Conservation (phyloP, 768 basidiomycete genomes). For the Fibroporia radiculosa region DNA sequence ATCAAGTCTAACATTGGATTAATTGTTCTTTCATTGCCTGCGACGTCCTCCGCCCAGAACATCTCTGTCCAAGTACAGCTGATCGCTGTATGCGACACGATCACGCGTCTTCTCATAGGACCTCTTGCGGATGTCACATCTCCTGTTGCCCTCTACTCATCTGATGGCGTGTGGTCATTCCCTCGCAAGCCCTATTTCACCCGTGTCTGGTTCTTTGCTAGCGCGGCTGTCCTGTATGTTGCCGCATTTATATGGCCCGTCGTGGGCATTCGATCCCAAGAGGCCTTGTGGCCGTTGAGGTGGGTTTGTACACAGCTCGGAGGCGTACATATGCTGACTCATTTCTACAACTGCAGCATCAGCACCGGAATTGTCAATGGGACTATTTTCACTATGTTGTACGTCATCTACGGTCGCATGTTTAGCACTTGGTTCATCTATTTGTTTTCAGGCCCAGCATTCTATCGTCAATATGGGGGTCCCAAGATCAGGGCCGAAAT, state of each 20-base stretch:
- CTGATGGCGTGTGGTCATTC: slow-evolving; percentile 28
- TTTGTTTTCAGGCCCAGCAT: slow-evolving; percentile 58
- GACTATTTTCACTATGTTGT: slow-evolving; percentile 63
- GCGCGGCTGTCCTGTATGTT: slow-evolving; percentile 39
- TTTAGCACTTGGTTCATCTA: no score
- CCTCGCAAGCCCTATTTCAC: slow-evolving; percentile 49
- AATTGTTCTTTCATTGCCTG: slow-evolving; percentile 52
- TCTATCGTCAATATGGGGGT: slow-evolving; percentile 65
- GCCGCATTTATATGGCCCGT: slow-evolving; percentile 51
- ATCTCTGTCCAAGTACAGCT: slow-evolving; percentile 60
- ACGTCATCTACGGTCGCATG: no score
- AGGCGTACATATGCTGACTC: background rate
- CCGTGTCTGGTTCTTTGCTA: slow-evolving; percentile 51
- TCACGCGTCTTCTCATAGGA: slow-evolving; percentile 60
- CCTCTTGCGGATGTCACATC: slow-evolving; percentile 68
- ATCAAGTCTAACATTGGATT: slow-evolving; percentile 78
- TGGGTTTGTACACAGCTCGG: slow-evolving; percentile 18
- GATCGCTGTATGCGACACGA: slow-evolving; percentile 64
- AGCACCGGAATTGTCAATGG: slow-evolving; percentile 68
- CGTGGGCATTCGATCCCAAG: slow-evolving; percentile 37
- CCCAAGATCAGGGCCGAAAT: slow-evolving; percentile 63
- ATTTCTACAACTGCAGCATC: slow-evolving; percentile 31
- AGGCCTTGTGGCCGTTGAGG: slow-evolving; percentile 66
- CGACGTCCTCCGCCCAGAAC: slow-evolving; percentile 8
- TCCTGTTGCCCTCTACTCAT: slow-evolving; percentile 43